phyloP scores from a whole-genome alignment of 2,329 filamentous ascomycete species.

The Trichoderma guizhouense region DNA sequence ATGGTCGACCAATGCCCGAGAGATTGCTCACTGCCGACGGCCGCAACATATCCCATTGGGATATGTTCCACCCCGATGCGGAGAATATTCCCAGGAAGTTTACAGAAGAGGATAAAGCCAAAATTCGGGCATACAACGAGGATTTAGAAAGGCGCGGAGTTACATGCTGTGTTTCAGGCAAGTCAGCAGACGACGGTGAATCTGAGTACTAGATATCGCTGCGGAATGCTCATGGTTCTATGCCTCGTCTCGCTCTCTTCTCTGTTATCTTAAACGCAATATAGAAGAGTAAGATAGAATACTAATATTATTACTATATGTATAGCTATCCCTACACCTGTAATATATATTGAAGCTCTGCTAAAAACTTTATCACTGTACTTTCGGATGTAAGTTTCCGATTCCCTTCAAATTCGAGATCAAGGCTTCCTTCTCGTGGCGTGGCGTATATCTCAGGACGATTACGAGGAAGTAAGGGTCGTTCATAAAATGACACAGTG shows the following conservation, averaged over 20 bases:
- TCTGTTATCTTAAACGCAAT: too few relatives aligned
- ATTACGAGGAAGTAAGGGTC: background rate
- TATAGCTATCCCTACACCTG: background rate
- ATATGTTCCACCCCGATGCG: background rate
- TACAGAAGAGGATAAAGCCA: background rate
- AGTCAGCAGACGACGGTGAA: background rate
- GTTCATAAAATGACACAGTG: background rate
- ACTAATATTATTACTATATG: too few relatives aligned
- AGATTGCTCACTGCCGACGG: background rate
- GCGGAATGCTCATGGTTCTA: too few relatives aligned
- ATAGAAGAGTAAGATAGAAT: too few relatives aligned
- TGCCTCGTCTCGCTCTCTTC: too few relatives aligned
- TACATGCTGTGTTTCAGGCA: background rate
- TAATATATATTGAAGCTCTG: background rate
- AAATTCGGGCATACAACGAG: background rate
- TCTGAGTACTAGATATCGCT: too few relatives aligned
- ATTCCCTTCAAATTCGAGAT: conserved; percentile 14
- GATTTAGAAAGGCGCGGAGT: background rate
- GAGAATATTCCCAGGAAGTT: background rate
- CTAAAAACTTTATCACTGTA: background rate
- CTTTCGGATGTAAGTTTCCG: background rate
- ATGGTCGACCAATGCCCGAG: background rate
- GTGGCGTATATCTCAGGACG: conserved; percentile 13
- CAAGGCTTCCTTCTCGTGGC: background rate
- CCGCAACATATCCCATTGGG: background rate